Evolutionary conservation across 2,329 filamentous ascomycete species (phyloP).

Genomic region (Thelonectria rubi): DNA sequence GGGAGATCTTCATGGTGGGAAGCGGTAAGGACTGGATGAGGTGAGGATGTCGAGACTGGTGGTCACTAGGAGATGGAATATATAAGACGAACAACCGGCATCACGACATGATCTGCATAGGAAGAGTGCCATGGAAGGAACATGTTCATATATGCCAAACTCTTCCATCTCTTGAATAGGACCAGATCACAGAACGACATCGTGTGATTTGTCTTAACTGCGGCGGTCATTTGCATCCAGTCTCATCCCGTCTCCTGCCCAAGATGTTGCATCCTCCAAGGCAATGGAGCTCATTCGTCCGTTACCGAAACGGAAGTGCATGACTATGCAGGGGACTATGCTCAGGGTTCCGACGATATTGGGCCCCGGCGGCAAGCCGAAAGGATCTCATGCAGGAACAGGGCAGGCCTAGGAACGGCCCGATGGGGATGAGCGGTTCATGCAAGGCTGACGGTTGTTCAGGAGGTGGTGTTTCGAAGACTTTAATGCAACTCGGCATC

Average conservation of each 20-base stretch:
- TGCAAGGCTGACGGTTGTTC: neutral
- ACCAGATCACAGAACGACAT: neutral
- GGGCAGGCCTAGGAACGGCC: conserved; percentile 6
- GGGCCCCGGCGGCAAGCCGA: neutral
- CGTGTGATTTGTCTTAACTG: conserved; percentile 11
- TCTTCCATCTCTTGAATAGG: neutral
- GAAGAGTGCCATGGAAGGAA: neutral
- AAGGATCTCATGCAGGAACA: conserved; percentile 17
- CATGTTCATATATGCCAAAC: neutral
- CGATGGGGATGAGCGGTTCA: conserved; percentile 1
- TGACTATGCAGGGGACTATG: neutral
- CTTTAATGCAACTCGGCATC: neutral
- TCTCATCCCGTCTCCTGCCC: neutral
- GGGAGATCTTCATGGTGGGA: neutral
- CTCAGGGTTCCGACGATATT: neutral
- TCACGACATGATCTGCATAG: neutral
- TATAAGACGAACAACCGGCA: neutral
- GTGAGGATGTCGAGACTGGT: neutral
- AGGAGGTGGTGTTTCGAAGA: neutral
- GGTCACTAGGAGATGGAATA: neutral
- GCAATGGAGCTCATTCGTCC: neutral
- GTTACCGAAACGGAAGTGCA: neutral
- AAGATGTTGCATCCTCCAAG: neutral
- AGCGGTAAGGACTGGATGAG: neutral
- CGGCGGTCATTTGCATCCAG: conserved; percentile 10